Conservation (phyloP, 345 rosid species). For the Pugionium cornutum region DNA sequence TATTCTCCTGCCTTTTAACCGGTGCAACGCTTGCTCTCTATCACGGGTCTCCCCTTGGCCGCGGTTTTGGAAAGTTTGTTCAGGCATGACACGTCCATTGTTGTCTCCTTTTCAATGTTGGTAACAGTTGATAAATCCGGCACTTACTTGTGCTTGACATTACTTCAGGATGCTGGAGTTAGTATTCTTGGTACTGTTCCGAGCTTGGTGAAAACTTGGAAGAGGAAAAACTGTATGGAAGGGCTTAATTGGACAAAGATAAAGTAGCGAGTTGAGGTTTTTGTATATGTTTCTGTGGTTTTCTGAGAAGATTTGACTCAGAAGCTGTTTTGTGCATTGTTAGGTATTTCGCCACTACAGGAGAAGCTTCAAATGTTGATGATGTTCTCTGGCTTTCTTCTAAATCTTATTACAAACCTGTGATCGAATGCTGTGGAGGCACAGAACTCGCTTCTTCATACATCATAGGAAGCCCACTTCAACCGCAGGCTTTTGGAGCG, state of each 20-base stretch:
- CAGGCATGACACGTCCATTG: conserved; percentile 47
- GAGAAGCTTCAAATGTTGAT: conserved; percentile 85
- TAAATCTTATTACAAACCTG: conserved; percentile 66
- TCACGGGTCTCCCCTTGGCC: conserved; percentile 87
- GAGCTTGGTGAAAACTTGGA: conserved; percentile 87
- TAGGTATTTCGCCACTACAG: conserved; percentile 66
- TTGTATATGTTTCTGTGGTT: not conserved
- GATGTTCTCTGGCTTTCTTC: conserved; percentile 98
- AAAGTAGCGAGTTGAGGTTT: conserved; percentile 42
- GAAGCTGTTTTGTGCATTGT: conserved; percentile 13
- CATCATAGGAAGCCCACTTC: conserved; percentile 63
- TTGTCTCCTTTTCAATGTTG: conserved; percentile 1
- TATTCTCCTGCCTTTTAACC: conserved; percentile 64
- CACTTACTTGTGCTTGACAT: conserved; percentile 11
- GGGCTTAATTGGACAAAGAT: conserved; percentile 79
- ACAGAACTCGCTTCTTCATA: conserved; percentile 83
- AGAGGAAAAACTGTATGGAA: conserved; percentile 62
- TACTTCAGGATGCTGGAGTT: conserved; percentile 80
- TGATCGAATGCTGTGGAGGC: conserved; percentile 88
- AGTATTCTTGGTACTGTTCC: conserved; percentile 88
- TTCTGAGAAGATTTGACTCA: conserved; percentile 9
- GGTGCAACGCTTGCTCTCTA: conserved; percentile 86
- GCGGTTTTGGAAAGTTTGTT: conserved; percentile 81
- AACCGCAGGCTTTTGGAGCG: conserved; percentile 91
- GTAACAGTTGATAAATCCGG: not conserved